Conservation (phyloP, 176 grass and related monocot species). For the Bonia amplexicaulis region DNA sequence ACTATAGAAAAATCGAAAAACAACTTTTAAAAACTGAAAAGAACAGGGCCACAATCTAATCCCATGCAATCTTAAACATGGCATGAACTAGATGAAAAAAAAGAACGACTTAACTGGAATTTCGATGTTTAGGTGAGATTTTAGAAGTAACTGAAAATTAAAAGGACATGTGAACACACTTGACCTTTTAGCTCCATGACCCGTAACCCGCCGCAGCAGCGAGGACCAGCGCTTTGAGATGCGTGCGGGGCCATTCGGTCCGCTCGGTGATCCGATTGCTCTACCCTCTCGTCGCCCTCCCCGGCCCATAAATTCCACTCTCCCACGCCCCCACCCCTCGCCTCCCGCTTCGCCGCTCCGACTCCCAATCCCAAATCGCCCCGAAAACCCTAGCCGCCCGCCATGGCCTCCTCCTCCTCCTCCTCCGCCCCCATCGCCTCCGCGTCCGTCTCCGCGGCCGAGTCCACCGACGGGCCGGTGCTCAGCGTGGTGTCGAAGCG, state of each 20-base stretch:
- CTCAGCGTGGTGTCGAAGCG: conserved; percentile 84
- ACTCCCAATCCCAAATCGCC: conserved; percentile 26
- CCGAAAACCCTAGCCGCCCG: conserved; percentile 24
- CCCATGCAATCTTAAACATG: too few relatives aligned
- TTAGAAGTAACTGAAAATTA: background rate
- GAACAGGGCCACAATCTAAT: too few relatives aligned
- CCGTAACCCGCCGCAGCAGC: background rate
- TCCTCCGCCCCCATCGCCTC: conserved; percentile 8
- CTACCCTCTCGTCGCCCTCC: background rate
- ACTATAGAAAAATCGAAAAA: too few relatives aligned
- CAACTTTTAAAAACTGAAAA: too few relatives aligned
- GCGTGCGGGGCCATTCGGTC: background rate
- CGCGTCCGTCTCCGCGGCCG: conserved; percentile 20
- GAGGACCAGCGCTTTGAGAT: background rate
- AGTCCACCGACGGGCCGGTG: conserved; percentile 62
- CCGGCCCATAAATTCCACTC: conserved; percentile 24
- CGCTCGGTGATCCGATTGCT: background rate
- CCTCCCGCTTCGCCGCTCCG: conserved; percentile 15
- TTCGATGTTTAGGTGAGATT: too few relatives aligned
- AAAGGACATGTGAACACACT: background rate
- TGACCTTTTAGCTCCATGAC: background rate
- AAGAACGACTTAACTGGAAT: too few relatives aligned
- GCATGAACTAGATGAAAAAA: too few relatives aligned
- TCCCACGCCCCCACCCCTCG: background rate
- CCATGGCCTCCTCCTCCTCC: conserved; percentile 30